Percentiles rank a stretch among this genome's conserved stretches.
phyloP scores from a whole-genome alignment of 2,329 filamentous ascomycete species.

The Penicillium italicum region DNA sequence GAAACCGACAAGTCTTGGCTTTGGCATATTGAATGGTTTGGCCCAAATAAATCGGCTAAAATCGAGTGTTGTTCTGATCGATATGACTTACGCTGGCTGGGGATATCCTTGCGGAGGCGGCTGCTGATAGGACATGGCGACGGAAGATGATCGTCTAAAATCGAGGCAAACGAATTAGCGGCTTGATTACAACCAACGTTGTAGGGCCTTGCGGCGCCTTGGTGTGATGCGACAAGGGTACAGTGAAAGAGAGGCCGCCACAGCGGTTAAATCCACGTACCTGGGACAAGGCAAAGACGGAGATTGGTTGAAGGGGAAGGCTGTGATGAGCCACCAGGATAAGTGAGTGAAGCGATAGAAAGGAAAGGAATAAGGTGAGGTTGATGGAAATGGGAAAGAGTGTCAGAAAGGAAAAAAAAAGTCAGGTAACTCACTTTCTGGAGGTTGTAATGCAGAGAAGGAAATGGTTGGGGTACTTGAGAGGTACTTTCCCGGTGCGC shows the following conservation, averaged over 20 bases:
- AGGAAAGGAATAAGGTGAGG: background rate
- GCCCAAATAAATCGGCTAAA: no score
- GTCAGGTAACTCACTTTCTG: conserved; percentile 10
- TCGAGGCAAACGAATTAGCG: conserved; percentile 6
- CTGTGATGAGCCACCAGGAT: conserved; percentile 2
- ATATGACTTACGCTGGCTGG: conserved; percentile 17
- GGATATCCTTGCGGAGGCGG: conserved; percentile 21
- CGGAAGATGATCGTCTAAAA: background rate
- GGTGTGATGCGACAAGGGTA: background rate
- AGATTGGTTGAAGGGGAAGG: conserved; percentile 1
- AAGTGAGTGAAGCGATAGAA: background rate
- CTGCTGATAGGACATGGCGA: conserved; percentile 43
- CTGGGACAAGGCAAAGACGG: background rate
- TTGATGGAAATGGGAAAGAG: background rate
- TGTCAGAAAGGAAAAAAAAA: conserved; percentile 13
- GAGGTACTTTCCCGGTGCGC: conserved; percentile 1
- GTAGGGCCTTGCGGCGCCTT: background rate
- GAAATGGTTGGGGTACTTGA: conserved; percentile 8
- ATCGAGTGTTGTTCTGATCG: no score
- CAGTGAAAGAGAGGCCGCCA: background rate
- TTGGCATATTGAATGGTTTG: no score
- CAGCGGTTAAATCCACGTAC: conserved; percentile 6
- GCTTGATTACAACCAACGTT: conserved; percentile 1
- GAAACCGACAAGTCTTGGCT: no score
- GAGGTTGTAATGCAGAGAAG: conserved; percentile 2